phyloP scores from a whole-genome alignment of 208 protist species.

The Eutreptiella sp. region DNA sequence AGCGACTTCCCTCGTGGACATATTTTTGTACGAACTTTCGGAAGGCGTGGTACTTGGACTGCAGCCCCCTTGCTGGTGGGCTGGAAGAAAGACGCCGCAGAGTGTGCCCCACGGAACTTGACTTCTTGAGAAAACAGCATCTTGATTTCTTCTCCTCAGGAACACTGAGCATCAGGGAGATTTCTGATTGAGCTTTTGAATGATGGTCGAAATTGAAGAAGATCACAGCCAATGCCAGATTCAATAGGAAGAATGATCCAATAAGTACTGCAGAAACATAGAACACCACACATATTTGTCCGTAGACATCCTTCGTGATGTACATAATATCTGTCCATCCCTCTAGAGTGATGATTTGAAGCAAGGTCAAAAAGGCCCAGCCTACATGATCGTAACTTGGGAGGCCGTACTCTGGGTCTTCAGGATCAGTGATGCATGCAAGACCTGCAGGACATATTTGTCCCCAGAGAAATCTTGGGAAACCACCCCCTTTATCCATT shows the following conservation, averaged over 20 bases:
- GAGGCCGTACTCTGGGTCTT: slow-evolving; percentile 40
- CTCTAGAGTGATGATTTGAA: slow-evolving; percentile 47
- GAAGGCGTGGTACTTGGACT: too few relatives aligned
- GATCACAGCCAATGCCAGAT: slow-evolving; percentile 78
- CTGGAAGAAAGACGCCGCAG: too few relatives aligned
- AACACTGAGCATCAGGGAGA: not conserved
- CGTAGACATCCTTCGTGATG: slow-evolving; percentile 64
- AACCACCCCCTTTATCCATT: too few relatives aligned
- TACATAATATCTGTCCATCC: slow-evolving; percentile 72
- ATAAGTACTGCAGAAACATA: slow-evolving; percentile 69
- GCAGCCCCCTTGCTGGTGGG: too few relatives aligned
- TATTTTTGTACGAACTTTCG: too few relatives aligned
- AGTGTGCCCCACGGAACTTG: too few relatives aligned
- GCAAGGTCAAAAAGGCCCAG: slow-evolving; percentile 25
- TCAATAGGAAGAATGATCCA: slow-evolving; percentile 70
- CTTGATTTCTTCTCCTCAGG: too few relatives aligned
- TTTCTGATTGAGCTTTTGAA: not conserved
- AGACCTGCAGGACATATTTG: not conserved
- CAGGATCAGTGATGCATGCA: slow-evolving; percentile 47
- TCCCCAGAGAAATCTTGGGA: not conserved
- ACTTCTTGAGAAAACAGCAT: too few relatives aligned
- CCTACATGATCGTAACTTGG: slow-evolving; percentile 37
- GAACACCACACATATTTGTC: too few relatives aligned
- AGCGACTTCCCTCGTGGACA: too few relatives aligned
- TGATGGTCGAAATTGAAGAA: slow-evolving; percentile 55